Percentiles rank a stretch among this genome's conserved stretches.
phyloP scores from a whole-genome alignment of 1,284 basidiomycete genomes.

The Leccinum pallidistipes region DNA sequence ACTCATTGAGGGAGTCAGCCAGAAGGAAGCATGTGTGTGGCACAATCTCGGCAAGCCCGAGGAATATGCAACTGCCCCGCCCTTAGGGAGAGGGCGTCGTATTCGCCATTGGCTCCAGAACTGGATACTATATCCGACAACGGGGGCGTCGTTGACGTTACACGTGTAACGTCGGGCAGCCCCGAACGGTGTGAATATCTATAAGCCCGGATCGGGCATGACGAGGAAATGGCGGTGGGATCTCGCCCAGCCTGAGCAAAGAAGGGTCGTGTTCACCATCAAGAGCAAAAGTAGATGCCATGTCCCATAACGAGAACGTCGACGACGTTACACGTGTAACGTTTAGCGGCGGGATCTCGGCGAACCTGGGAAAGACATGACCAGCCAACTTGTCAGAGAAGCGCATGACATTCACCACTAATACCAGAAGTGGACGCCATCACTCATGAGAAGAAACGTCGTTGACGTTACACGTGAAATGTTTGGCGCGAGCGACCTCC shows the following conservation, averaged over 20 bases:
- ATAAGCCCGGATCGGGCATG: not conserved
- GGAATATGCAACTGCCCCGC: slow-evolving; percentile 3
- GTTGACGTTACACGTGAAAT: not conserved
- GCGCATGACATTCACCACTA: not conserved
- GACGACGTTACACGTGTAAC: slow-evolving; percentile 34
- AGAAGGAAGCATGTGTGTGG: not conserved
- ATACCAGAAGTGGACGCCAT: not conserved
- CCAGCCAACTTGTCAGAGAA: not conserved
- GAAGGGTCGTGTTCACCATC: slow-evolving; percentile 6
- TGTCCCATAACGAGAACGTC: slow-evolving; percentile 5
- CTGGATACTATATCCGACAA: slow-evolving; percentile 2
- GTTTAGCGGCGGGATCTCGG: slow-evolving; percentile 14
- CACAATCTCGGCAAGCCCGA: not conserved
- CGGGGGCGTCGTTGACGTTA: slow-evolving; percentile 22
- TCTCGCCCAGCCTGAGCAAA: not conserved
- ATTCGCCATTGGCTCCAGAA: slow-evolving; percentile 13
- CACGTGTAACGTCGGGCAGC: slow-evolving; percentile 32
- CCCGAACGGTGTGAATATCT: not conserved
- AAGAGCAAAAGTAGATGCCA: not conserved
- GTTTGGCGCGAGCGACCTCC: not conserved
- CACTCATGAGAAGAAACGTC: not conserved
- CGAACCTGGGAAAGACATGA: not conserved
- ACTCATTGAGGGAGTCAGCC: not conserved
- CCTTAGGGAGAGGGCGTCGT: not conserved
- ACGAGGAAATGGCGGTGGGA: not conserved